Percentiles rank a stretch among this genome's conserved stretches.
Conservation (phyloP, 2,329 filamentous ascomycete species). For the Thermothelomyces thermophilus region DNA sequence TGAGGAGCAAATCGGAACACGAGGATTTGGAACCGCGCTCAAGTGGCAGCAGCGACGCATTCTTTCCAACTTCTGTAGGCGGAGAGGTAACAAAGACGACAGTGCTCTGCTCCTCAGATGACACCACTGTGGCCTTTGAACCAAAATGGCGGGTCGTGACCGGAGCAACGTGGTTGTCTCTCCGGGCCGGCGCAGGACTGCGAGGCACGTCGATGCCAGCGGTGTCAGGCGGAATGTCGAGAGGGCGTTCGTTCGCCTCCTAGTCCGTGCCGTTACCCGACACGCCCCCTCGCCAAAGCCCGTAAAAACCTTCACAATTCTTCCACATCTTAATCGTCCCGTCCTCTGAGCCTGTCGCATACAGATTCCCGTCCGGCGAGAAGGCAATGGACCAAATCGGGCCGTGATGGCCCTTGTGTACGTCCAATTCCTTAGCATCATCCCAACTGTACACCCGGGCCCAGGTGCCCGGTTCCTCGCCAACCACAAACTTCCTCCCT, state of each 20-base stretch:
- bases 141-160: constrained; percentile 3
- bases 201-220: constrained; percentile 2
- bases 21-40: background rate
- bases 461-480: constrained; percentile 90
- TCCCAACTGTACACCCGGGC: constrained; percentile 92
- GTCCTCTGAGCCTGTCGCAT: constrained; percentile 93
- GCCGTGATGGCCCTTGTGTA: constrained; percentile 94
- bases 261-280: constrained; percentile 33
- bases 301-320: constrained; percentile 60
- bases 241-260: constrained; percentile 24
- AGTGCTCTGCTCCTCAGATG: constrained; percentile 3
- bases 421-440: constrained; percentile 74
- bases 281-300: constrained; percentile 52
- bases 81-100: constrained; percentile 13
- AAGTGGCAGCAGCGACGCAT: background rate
- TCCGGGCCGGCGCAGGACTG: background rate
- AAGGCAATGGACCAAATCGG: constrained; percentile 96
- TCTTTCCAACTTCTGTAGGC: constrained; percentile 1
- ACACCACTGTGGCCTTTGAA: background rate
- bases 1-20: constrained; percentile 5
- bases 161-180: too few relatives aligned
- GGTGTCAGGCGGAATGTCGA: constrained; percentile 17
- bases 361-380: constrained; percentile 90
- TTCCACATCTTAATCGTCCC: constrained; percentile 93
- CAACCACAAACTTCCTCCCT: constrained; percentile 78